phyloP scores from a whole-genome alignment of 1,139 yeast genomes.

The Hyphopichia pseudoburtonii region DNA sequence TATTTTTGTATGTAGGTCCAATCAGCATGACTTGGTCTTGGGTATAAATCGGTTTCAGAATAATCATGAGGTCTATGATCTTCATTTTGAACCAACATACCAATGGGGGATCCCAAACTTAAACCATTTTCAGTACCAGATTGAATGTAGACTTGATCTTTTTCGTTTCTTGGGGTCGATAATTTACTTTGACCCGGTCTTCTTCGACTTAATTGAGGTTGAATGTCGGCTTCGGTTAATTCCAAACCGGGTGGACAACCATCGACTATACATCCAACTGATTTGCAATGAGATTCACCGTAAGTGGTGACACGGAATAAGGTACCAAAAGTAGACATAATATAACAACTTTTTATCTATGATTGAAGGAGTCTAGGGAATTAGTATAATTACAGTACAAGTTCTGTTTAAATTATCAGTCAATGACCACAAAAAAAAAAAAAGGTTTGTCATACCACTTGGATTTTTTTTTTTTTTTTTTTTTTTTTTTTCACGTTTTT shows the following conservation, averaged over 20 bases:
- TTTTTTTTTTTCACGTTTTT: too few species aligned
- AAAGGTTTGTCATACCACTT: too few species aligned
- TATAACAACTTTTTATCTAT: background rate
- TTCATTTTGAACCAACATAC: slow-evolving; percentile 87
- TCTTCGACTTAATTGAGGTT: slow-evolving; percentile 93
- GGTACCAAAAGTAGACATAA: slow-evolving; percentile 47
- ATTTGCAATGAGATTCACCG: slow-evolving; percentile 97
- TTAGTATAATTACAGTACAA: too few species aligned
- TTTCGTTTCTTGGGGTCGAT: slow-evolving; percentile 94
- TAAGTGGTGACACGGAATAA: slow-evolving; percentile 78
- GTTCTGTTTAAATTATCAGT: too few species aligned
- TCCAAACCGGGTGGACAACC: slow-evolving; percentile 96
- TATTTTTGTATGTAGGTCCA: slow-evolving; percentile 88
- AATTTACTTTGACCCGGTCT: slow-evolving; percentile 95
- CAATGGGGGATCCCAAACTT: slow-evolving; percentile 94
- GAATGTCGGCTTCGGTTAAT: slow-evolving; percentile 82
- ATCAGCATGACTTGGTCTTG: slow-evolving; percentile 98
- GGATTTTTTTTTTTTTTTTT: too few species aligned
- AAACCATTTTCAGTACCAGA: slow-evolving; percentile 91
- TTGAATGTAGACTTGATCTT: slow-evolving; percentile 89
- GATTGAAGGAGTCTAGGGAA: background rate
- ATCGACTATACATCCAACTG: slow-evolving; percentile 98
- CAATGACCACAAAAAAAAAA: too few species aligned
- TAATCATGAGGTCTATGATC: slow-evolving; percentile 97
- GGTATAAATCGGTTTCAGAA: slow-evolving; percentile 90